These are phyloP conservation scores for Ustilago hordei DNA, from an alignment of 1,284 basidiomycete genomes.

Conservation along the genomic window DNA sequence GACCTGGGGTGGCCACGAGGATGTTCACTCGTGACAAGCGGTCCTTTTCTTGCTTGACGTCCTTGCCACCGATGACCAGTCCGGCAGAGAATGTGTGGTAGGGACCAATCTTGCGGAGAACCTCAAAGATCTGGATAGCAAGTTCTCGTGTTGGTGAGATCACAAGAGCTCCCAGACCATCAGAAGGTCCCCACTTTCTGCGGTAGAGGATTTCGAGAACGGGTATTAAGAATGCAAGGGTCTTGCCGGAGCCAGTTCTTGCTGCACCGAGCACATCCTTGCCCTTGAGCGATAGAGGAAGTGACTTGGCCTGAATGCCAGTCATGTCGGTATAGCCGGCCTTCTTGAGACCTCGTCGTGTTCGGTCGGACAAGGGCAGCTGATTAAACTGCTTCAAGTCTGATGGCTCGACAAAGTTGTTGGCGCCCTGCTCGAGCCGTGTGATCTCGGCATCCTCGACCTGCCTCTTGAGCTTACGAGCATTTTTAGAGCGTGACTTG, in stretches of 20 bases:
- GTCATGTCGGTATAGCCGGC: constrained; percentile 67
- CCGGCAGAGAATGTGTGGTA: constrained; percentile 94
- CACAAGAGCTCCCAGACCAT: constrained; percentile 89
- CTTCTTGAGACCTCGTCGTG: constrained; percentile 60
- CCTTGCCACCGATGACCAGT: constrained; percentile 95
- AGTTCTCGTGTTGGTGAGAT: constrained; percentile 96
- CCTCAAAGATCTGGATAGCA: constrained; percentile 97
- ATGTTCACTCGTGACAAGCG: constrained; percentile 94
- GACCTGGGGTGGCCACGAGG: constrained; percentile 93
- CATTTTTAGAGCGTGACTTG: constrained; percentile 54
- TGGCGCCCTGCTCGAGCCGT: constrained; percentile 46
- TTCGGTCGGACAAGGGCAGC: constrained; percentile 62
- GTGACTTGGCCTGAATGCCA: constrained; percentile 61
- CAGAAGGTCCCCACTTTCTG: constrained; percentile 81
- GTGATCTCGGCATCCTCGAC: constrained; percentile 58
- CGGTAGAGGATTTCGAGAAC: constrained; percentile 81
- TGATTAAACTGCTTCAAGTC: constrained; percentile 51
- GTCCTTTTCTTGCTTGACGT: constrained; percentile 85
- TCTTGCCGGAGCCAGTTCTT: constrained; percentile 85
- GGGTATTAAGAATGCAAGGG: constrained; percentile 83
- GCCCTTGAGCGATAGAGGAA: constrained; percentile 61
- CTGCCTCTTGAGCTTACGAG: constrained; percentile 59
- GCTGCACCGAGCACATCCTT: constrained; percentile 78
- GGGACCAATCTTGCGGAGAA: constrained; percentile 88
- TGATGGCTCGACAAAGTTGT: constrained; percentile 33